Conservation (phyloP, 768 basidiomycete species). For the Boletus insuetus region DNA sequence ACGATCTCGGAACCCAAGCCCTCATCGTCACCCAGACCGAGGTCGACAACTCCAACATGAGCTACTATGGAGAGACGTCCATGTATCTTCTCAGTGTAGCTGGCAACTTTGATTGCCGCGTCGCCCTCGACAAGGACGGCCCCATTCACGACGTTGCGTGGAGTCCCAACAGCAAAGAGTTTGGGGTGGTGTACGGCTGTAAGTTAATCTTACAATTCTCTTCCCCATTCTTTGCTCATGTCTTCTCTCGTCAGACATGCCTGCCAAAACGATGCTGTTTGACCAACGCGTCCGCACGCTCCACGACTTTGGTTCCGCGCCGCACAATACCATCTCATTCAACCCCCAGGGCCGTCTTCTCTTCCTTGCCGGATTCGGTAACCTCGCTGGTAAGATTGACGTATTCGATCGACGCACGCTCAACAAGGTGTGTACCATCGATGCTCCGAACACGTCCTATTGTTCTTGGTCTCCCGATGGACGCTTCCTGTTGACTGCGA, state of each 20-base stretch:
- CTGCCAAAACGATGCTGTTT: constrained; percentile 88
- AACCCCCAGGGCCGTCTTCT: constrained; percentile 91
- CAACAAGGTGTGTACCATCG: constrained; percentile 72
- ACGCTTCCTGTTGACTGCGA: constrained; percentile 89
- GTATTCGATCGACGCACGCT: constrained; percentile 87
- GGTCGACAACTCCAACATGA: constrained; percentile 95
- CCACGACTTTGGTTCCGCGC: constrained; percentile 87
- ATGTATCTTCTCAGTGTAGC: constrained; percentile 90
- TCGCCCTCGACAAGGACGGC: constrained; percentile 90
- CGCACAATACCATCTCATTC: constrained; percentile 91
- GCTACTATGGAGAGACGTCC: constrained; percentile 97
- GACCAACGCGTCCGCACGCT: constrained; percentile 85
- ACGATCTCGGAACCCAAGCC: constrained; percentile 87
- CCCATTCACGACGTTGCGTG: constrained; percentile 96
- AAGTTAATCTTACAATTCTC: constrained; percentile 33
- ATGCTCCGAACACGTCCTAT: constrained; percentile 89
- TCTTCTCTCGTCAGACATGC: constrained; percentile 66
- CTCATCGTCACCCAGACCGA: constrained; percentile 93
- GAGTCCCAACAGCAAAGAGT: constrained; percentile 97
- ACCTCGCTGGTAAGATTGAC: constrained; percentile 91
- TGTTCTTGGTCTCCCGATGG: constrained; percentile 98
- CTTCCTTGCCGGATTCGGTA: constrained; percentile 93
- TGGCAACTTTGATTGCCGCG: constrained; percentile 91
- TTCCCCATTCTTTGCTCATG: neutral
- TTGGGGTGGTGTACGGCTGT: constrained; percentile 97